Base-by-base conservation (phyloP, 75 land plant species). In the Chamaecyparis obtusa region DNA sequence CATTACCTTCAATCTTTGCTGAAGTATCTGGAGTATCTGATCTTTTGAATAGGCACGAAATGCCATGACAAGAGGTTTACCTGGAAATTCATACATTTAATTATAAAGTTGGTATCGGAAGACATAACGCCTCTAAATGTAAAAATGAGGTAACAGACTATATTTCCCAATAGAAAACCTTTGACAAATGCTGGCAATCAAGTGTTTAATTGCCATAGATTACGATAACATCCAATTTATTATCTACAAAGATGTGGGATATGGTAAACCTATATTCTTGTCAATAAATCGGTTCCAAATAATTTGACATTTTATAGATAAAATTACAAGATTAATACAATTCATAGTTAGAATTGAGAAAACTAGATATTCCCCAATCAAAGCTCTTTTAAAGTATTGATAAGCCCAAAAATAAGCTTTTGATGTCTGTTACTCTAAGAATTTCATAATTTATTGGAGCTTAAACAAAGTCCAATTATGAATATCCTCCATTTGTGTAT, bases 41-140 rank as follows among this genome's bases (percentile, higher is more conserved):
- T 97, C 99, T 86, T 95, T 97, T 43, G 95, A 91, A 86, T 98
- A 98, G 3, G 99, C 96, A 71, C 94, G 93, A 78, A 95, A 98
- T 27, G 97, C 93, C 51, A 96, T 87, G 17, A 96, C 93, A 83
- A 86, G 84, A 49, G 98, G 98, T 43, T 95, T 94, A 90, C 99
- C 98, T 98, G 90, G 86, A 76, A 87, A 30, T 83, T 51, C 27
- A 84, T 0, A 74, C 13, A 32, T 64, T 24, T 27, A 86, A 84
- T 0, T 81, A 85, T n/a, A 46, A 78, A 77, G 1, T 64, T 60
- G 49, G 13, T 37, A 9, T 32, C 24, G 37, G 89, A 10, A 57
- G 2, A 85, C 35, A 39, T 39, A 33, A 48, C 37, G 43, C 15
- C 44, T 41, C 16, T 30, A 16, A 16, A 71, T n/a, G 15, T 7